Conservation (phyloP, 495 filamentous ascomycete genomes). For the Podospora comata region DNA sequence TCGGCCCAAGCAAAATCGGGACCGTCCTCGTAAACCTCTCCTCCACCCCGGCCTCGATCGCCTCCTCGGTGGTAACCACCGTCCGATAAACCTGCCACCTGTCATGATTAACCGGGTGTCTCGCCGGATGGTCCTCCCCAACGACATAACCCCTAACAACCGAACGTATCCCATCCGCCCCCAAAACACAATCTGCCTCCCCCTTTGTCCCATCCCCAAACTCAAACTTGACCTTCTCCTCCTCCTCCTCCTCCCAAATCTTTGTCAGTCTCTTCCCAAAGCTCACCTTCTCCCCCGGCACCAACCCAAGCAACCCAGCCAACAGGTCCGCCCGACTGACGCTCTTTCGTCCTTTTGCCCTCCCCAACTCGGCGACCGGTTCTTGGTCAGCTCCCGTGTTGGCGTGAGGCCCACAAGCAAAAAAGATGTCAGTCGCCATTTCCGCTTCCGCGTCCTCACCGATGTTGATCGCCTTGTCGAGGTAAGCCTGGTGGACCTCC, state of each 20-base stretch:
- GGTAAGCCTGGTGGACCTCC: conserved; percentile 35
- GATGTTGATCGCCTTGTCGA: conserved; percentile 34
- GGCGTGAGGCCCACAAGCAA: conserved; percentile 31
- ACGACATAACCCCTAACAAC: conserved; percentile 40
- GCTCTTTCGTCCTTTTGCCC: conserved; percentile 40
- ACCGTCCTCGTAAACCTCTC: conserved; percentile 32
- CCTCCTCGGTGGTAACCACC: conserved; percentile 34
- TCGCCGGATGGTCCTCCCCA: conserved; percentile 38
- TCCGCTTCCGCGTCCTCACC: conserved; percentile 31
- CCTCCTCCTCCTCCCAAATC: conserved; percentile 20
- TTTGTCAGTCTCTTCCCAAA: conserved; percentile 33
- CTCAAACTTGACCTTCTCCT: conserved; percentile 24
- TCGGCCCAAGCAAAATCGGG: conserved; percentile 36
- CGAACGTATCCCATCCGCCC: conserved; percentile 49
- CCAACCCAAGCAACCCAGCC: conserved; percentile 29
- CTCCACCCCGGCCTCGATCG: conserved; percentile 26
- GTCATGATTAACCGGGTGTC: conserved; percentile 40
- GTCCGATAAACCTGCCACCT: conserved; percentile 46
- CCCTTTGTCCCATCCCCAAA: conserved; percentile 37
- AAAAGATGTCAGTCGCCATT: conserved; percentile 36
- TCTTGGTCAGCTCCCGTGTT: conserved; percentile 12
- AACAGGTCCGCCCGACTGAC: conserved; percentile 39
- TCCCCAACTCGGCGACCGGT: conserved; percentile 37
- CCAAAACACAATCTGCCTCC: conserved; percentile 38
- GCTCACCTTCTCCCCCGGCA: conserved; percentile 27